Evolutionary conservation across 2,329 filamentous ascomycete genomes (phyloP).

Genomic region (Daldinia sp.): DNA sequence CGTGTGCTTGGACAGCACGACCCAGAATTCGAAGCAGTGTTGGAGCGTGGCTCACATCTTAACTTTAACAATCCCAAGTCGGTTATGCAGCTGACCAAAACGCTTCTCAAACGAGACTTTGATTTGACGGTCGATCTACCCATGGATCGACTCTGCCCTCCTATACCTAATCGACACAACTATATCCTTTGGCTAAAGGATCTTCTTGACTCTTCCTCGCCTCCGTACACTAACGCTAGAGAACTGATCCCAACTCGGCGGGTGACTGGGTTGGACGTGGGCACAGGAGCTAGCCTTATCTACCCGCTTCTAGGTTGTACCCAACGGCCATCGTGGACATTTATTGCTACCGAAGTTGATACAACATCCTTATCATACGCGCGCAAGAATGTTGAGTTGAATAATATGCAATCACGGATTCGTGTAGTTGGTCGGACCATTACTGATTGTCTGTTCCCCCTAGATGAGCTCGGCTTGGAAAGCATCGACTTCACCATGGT

Average conservation of each 20-base stretch:
- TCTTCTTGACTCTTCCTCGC: slow-evolving; percentile 78
- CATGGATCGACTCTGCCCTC: slow-evolving; percentile 84
- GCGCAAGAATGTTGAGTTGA: slow-evolving; percentile 73
- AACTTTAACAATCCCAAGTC: slow-evolving; percentile 84
- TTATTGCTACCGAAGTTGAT: slow-evolving; percentile 85
- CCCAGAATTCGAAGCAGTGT: slow-evolving; percentile 42
- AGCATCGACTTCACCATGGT: slow-evolving; percentile 87
- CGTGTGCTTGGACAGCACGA: slow-evolving; percentile 44
- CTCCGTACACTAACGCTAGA: slow-evolving; percentile 57
- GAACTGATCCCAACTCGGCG: slow-evolving; percentile 55
- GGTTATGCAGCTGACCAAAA: slow-evolving; percentile 84
- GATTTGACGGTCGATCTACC: slow-evolving; percentile 77
- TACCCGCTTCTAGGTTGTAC: slow-evolving; percentile 85
- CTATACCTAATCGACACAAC: slow-evolving; percentile 82
- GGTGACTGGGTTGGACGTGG: slow-evolving; percentile 82
- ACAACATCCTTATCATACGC: slow-evolving; percentile 75
- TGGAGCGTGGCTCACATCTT: slow-evolving; percentile 62
- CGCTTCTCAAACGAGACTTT: slow-evolving; percentile 82
- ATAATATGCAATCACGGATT: slow-evolving; percentile 74
- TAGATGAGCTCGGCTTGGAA: slow-evolving; percentile 64
- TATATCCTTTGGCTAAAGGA: slow-evolving; percentile 91
- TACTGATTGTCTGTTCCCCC: slow-evolving; percentile 70
- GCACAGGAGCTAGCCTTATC: slow-evolving; percentile 90
- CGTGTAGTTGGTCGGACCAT: slow-evolving; percentile 68
- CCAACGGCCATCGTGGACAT: slow-evolving; percentile 76